These are phyloP conservation scores for Neckera pumila DNA, from an alignment of 225 moss, liverwort and hornwort species.

Conservation along the genomic window DNA sequence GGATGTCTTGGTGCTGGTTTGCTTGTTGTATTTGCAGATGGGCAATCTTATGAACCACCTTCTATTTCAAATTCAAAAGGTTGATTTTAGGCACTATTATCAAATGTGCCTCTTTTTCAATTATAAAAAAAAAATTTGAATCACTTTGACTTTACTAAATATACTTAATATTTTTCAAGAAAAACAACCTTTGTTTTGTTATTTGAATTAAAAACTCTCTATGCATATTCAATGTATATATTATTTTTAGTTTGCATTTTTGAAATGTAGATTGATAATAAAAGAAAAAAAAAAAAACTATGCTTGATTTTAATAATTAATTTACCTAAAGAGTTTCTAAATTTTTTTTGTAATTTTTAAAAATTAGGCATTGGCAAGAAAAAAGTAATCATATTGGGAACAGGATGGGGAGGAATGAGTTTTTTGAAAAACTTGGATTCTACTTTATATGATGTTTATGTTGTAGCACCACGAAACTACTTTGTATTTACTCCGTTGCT, in stretches of 20 bases:
- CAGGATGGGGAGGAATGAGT: constrained; percentile 91
- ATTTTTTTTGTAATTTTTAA: neutral
- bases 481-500: constrained; percentile 91
- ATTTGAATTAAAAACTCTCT: rapidly evolving
- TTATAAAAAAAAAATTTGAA: neutral
- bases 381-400: constrained; percentile 62
- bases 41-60: neutral
- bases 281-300: no score
- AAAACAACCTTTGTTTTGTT: neutral
- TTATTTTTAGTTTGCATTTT: no score
- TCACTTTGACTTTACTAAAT: neutral
- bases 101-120: neutral
- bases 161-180: rapidly evolving
- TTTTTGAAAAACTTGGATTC: constrained; percentile 65
- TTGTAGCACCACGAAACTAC: constrained; percentile 84
- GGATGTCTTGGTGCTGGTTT: constrained; percentile 25
- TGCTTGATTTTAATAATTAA: neutral
- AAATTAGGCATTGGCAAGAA: constrained; percentile 20
- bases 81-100: neutral
- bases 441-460: constrained; percentile 51
- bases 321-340: neutral
- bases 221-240: neutral
- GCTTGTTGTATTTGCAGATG: constrained; percentile 14
- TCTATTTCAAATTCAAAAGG: neutral
- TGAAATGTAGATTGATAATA: neutral